Evolutionary conservation across 257 asterid genomes (phyloP), one percentile per base, ranked within the genome.

Genomic region (Orobanche coerulescens): DNA sequence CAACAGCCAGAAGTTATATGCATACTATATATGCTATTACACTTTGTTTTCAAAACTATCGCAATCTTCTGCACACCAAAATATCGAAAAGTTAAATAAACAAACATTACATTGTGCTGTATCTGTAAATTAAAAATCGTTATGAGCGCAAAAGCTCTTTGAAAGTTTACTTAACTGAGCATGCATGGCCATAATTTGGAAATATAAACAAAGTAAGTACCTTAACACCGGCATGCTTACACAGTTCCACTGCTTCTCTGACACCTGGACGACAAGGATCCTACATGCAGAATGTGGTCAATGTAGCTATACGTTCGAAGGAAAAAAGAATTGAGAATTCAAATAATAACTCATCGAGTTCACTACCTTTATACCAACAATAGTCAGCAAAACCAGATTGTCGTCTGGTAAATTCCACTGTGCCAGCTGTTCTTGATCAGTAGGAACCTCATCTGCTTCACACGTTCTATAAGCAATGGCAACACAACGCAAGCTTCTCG

Each of bases 181-280:
- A 48, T 19, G 15, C 48, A 68, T 33, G 31, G 12, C 23, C 31
- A 11, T 33, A 58, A 53, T 11, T 42, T 25, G 49, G 51, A 55
- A 56, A 55, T 48, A 39, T 22, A 65, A 28, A 49, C 58, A 60
- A 60, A 59, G 69, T 23, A 34, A 39, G 57, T 77, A 90, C 96
- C 94, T 92, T 92, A 60, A 92, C 88, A 59, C 98, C 98, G 63
- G 96, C 89, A 48, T 72, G 82, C n/a, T 69, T 78, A 82, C 98
- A 92, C 36, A 86, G 79, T 74, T 70, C 75, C 62, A 92, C 98
- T 25, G 96, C 98, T 56, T 92, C 86, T 79, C 69, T 84, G 80
- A 92, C 98, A 50, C 98, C 98, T 23, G 96, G 95, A 23, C 98
- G 95, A 66, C 98, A 92, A 71, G 98, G 98, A 86, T 92, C 98